Conservation (phyloP, 2,329 filamentous ascomycete genomes). For the Phyllosticta citrichinensis region DNA sequence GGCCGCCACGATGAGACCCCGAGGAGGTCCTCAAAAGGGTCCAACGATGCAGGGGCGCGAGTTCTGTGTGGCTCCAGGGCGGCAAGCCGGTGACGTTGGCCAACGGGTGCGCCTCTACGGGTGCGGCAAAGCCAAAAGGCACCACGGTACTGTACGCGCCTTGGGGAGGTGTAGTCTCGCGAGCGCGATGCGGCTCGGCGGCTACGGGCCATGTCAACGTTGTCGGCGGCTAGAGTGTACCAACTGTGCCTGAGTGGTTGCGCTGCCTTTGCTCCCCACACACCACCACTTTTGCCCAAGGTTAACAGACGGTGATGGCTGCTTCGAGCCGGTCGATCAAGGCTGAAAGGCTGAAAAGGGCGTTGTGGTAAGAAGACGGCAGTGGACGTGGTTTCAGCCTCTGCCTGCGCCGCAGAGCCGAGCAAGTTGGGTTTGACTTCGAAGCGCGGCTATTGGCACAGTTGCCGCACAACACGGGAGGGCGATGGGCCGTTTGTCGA, state of each 20-base stretch:
- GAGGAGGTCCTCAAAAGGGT: conserved; percentile 6
- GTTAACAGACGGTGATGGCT: background rate
- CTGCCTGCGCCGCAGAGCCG: background rate
- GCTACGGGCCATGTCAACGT: background rate
- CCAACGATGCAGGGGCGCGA: background rate
- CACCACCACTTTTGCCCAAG: background rate
- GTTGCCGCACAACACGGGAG: background rate
- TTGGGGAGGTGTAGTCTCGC: background rate
- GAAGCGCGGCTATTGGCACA: background rate
- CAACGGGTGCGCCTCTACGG: background rate
- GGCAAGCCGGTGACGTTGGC: background rate
- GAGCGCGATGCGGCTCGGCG: background rate
- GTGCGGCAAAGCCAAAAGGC: background rate
- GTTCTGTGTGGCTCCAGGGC: background rate
- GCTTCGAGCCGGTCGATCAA: background rate
- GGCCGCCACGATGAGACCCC: conserved; percentile 8
- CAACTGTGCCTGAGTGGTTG: background rate
- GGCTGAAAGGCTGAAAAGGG: conserved; percentile 2
- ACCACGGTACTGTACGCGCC: background rate
- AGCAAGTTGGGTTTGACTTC: background rate
- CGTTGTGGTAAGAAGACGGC: background rate
- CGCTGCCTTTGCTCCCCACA: background rate
- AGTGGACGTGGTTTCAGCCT: background rate
- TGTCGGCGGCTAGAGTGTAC: background rate
- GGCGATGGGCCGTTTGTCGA: background rate